A percentile compares a stretch with the other conserved stretches of the same genome.
These are phyloP conservation scores for Aspergillus glaucus DNA, from an alignment of 2,329 filamentous ascomycete species.

Conservation along the genomic window DNA sequence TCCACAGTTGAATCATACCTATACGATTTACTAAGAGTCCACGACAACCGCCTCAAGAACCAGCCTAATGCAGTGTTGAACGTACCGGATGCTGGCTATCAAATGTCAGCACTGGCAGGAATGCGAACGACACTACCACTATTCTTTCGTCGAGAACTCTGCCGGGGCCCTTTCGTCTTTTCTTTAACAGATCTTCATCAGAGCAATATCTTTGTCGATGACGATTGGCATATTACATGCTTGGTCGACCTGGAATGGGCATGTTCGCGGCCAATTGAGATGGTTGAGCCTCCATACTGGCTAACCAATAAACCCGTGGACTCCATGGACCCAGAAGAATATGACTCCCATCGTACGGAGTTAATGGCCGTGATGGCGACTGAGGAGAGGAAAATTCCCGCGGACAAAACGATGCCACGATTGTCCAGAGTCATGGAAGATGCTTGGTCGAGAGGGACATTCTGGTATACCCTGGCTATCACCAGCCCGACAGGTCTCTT, in stretches of 20 bases:
- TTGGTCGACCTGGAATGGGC: constrained; percentile 23
- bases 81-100: no score
- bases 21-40: no score
- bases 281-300: constrained; percentile 22
- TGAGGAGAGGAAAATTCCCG: neutral
- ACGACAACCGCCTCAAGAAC: no score
- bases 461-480: constrained; percentile 22
- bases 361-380: constrained; percentile 5
- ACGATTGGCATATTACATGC: constrained; percentile 19
- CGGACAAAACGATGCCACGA: neutral
- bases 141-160: no score
- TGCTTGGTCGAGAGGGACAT: constrained; percentile 17
- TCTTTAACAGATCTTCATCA: constrained; percentile 31
- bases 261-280: constrained; percentile 18
- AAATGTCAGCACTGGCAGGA: no score
- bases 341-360: constrained; percentile 2
- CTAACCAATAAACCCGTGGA: constrained; percentile 16
- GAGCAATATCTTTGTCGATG: constrained; percentile 26
- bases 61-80: no score
- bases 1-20: no score
- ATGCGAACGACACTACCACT: no score
- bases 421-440: neutral
- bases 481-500: constrained; percentile 18
- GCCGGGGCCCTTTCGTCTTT: no score
- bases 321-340: constrained; percentile 6